These are phyloP conservation scores for Primulina huaijiensis DNA, from an alignment of 257 asterid genomes.

Conservation along the genomic window DNA sequence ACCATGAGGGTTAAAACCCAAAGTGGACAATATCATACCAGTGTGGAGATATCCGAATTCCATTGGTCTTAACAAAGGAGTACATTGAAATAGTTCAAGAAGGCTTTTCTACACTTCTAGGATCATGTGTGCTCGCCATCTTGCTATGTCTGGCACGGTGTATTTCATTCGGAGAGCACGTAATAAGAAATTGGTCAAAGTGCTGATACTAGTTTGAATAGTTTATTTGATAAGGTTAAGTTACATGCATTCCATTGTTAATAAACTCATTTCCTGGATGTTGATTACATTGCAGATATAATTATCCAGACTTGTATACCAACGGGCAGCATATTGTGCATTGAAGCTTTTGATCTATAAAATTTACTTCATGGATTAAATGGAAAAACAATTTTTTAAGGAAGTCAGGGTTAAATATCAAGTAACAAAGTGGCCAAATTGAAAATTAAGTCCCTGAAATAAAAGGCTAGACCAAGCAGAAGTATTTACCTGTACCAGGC, in stretches of 20 bases:
- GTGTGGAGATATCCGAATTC: too few species aligned
- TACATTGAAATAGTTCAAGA: too few species aligned
- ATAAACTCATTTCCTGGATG: neutral
- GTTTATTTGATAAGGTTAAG: neutral
- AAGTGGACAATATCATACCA: too few species aligned
- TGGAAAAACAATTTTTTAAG: neutral
- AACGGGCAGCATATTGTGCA: neutral
- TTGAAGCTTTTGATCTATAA: neutral
- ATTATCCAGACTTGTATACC: neutral
- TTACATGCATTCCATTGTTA: too few species aligned
- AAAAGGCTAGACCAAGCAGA: neutral
- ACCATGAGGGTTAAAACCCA: too few species aligned
- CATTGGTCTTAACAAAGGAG: too few species aligned
- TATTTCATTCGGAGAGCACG: neutral
- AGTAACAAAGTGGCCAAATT: neutral
- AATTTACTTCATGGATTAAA: too few species aligned
- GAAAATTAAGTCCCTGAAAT: neutral
- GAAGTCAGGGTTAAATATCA: neutral
- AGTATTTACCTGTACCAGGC: slow-evolving; percentile 47
- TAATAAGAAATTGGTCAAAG: too few species aligned
- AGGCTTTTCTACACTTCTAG: too few species aligned
- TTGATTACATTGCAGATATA: neutral
- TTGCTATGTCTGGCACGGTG: too few species aligned
- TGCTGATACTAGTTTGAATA: neutral
- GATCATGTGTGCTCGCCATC: too few species aligned